Conservation (phyloP, 768 basidiomycete genomes). For the Russula vinacea region DNA sequence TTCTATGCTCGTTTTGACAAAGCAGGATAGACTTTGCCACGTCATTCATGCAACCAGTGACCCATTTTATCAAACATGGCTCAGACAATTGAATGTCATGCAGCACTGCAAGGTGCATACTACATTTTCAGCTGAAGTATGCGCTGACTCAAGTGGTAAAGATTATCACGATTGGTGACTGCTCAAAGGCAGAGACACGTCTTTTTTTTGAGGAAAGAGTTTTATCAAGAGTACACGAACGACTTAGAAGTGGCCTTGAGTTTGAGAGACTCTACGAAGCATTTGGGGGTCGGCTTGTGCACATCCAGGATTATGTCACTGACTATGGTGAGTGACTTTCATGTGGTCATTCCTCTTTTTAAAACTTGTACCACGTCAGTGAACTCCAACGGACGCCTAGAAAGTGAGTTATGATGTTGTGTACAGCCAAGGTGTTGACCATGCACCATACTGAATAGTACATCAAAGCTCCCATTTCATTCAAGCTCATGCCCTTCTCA, state of each 20-base stretch:
- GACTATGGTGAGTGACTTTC: slow-evolving; percentile 56
- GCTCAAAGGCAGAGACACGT: slow-evolving; percentile 66
- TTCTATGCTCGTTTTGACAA: slow-evolving; percentile 81
- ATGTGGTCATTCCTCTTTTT: background rate
- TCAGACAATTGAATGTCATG: slow-evolving; percentile 74
- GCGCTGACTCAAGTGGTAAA: slow-evolving; percentile 32
- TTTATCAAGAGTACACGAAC: slow-evolving; percentile 66
- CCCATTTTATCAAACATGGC: slow-evolving; percentile 82
- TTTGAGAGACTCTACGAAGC: slow-evolving; percentile 76
- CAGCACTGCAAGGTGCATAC: slow-evolving; percentile 70
- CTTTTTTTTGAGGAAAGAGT: slow-evolving; percentile 63
- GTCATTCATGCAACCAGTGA: slow-evolving; percentile 81
- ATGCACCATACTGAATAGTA: slow-evolving; percentile 42
- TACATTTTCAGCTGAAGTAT: background rate
- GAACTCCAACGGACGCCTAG: slow-evolving; percentile 67
- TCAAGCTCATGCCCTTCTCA: slow-evolving; percentile 78
- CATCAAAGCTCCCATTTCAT: slow-evolving; percentile 80
- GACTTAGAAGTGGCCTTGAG: slow-evolving; percentile 49
- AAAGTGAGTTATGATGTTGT: slow-evolving; percentile 47
- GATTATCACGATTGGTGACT: slow-evolving; percentile 80
- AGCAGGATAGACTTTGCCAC: slow-evolving; percentile 82
- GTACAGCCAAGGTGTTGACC: slow-evolving; percentile 3
- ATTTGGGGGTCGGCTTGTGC: slow-evolving; percentile 80
- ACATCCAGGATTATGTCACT: slow-evolving; percentile 76
- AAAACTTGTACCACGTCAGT: slow-evolving; percentile 42